phyloP scores from a whole-genome alignment of 2,329 filamentous ascomycete species.

The Knufia fluminis region DNA sequence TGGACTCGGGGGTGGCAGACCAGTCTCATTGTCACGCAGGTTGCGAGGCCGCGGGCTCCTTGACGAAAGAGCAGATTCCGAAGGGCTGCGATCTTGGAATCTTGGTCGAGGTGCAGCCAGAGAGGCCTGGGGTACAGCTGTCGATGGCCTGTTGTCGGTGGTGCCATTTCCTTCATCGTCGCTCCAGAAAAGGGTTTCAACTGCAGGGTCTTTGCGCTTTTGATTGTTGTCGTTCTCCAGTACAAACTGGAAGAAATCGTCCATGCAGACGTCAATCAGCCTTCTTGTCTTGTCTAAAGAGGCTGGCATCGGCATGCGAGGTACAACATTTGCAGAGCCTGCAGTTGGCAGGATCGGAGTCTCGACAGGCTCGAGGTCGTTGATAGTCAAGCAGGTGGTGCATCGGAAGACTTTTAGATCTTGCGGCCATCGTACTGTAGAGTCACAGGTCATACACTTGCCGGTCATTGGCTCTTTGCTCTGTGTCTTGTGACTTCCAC shows the following conservation, averaged over 20 bases:
- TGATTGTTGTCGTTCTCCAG: conserved; percentile 24
- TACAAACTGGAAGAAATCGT: conserved; percentile 39
- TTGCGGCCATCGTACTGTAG: conserved; percentile 68
- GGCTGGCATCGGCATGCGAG: conserved; percentile 33
- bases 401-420: conserved; percentile 68
- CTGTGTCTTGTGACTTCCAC: conserved; percentile 28
- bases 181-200: background rate
- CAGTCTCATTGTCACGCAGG: background rate
- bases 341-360: background rate
- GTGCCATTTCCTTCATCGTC: conserved; percentile 4
- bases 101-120: background rate
- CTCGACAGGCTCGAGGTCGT: conserved; percentile 55
- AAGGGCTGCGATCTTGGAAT: conserved; percentile 4
- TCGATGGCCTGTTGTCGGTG: background rate
- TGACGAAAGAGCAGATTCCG: background rate
- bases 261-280: conserved; percentile 48
- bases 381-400: conserved; percentile 74
- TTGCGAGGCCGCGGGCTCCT: background rate
- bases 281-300: conserved; percentile 52
- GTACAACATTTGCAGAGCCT: background rate
- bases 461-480: conserved; percentile 57
- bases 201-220: background rate
- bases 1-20: background rate
- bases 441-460: conserved; percentile 78
- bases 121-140: background rate